Conservation (phyloP, 2,329 filamentous ascomycete species). For the Colletotrichum eremochloae region DNA sequence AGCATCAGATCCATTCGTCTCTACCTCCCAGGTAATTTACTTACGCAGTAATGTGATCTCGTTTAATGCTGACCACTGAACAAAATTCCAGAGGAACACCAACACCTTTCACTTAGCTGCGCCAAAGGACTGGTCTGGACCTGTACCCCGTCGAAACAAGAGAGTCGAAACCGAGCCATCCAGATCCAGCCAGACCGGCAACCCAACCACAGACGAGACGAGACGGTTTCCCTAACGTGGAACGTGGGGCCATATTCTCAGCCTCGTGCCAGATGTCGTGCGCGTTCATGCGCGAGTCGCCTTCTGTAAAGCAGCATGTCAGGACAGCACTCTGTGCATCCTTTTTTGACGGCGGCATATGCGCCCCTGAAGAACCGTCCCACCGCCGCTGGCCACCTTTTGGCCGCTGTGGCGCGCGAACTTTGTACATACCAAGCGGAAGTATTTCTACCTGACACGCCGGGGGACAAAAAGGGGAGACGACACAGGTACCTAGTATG, state of each 20-base stretch:
- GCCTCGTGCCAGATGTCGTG: constrained; percentile 14
- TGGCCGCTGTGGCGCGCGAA: background rate
- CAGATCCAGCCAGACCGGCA: background rate
- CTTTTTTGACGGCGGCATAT: background rate
- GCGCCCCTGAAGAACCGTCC: constrained; percentile 20
- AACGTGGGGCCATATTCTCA: constrained; percentile 18
- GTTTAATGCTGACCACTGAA: no score
- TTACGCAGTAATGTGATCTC: no score
- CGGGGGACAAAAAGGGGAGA: no score
- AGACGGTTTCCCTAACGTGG: constrained; percentile 29
- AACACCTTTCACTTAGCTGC: no score
- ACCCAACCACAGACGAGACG: constrained; percentile 31
- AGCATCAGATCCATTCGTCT: background rate
- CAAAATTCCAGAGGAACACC: background rate
- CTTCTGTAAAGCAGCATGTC: background rate
- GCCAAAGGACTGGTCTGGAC: background rate
- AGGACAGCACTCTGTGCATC: no score
- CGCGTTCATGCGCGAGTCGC: constrained; percentile 24
- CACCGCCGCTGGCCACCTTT: background rate
- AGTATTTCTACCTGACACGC: background rate
- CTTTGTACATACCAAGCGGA: no score
- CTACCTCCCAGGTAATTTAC: no score
- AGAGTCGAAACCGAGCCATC: constrained; percentile 17
- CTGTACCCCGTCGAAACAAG: background rate
- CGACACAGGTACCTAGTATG: no score